Base-by-base conservation (phyloP, 768 basidiomycete species). In the Coprinopsis sp. region DNA sequence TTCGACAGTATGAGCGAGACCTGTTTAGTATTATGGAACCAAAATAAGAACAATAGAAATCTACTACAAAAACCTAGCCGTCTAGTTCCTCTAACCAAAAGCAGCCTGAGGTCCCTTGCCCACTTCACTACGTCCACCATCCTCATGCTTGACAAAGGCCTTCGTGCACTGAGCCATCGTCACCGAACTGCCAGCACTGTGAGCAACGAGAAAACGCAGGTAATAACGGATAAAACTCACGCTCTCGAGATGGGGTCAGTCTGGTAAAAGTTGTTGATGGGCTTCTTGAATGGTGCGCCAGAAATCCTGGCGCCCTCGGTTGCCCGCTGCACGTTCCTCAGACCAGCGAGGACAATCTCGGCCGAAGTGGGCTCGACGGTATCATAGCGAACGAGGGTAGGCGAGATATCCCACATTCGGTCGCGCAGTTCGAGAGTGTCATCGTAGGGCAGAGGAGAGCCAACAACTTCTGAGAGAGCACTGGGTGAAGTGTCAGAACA, bases 401-500 rank as follows among this genome's bases (percentile, higher is more conserved):
- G 96, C 18, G 91, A 88, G 53, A 99, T 82, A 62, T 95, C 93
- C 95, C 95, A 97, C 79, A 98, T 80, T 28, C 96, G 81, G 59
- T 97, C 92, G 29, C 94, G 81, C 36, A 99, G 70, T 37, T 74
- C 71, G 5, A 93, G 68, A 11, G 89, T 76, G 55, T 93, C 88
- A 55, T 96, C 92, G 60, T 99, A 99, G 0, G 92, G 91, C 41
- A 98, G 63, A 14, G 89, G 82, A 0, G 66, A 55, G 18, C 84
- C 90, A n/a, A 91, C 62, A 28, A 92, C 72, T 61, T 99, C 96
- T 8, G 90, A 91, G 2, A 99, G 70, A 0, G 95, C 96, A 33
- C 94, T 89, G 50, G 3, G 44, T 33, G 27, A 21, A 33, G 40
- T 33, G 33, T 37, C 27, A 33, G 14, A n/a, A 43, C 30, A 24